A percentile compares a stretch with the other conserved stretches of the same genome.
These are phyloP conservation scores for Lindgomyces ingoldianus DNA, from an alignment of 495 filamentous ascomycete genomes.

Conservation along the genomic window DNA sequence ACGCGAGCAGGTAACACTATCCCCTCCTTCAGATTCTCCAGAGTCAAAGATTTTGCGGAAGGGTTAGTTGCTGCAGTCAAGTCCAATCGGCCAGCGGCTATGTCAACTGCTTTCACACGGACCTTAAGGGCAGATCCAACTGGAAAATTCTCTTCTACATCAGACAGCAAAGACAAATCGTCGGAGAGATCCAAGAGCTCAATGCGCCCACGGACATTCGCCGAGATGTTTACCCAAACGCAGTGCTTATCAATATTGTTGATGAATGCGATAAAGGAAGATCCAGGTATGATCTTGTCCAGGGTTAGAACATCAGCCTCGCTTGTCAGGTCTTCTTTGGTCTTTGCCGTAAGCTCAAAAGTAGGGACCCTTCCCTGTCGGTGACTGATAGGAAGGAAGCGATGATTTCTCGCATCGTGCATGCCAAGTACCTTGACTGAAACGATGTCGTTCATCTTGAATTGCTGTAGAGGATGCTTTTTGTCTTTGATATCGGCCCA, in stretches of 20 bases:
- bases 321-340: constrained; percentile 56
- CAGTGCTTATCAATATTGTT: constrained; percentile 79
- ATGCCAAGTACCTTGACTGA: constrained; percentile 78
- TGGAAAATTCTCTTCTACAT: constrained; percentile 82
- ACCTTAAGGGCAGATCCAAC: constrained; percentile 81
- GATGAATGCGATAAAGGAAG: constrained; percentile 74
- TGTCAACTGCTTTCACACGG: constrained; percentile 72
- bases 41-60: constrained; percentile 58
- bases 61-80: constrained; percentile 67
- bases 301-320: constrained; percentile 65
- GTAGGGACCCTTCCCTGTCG: constrained; percentile 72
- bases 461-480: constrained; percentile 72
- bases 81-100: constrained; percentile 73
- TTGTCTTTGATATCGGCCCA: constrained; percentile 83
- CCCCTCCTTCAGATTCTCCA: constrained; percentile 68
- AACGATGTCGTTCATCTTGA: constrained; percentile 69
- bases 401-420: constrained; percentile 86
- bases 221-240: constrained; percentile 86
- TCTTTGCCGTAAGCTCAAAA: constrained; percentile 85
- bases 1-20: constrained; percentile 81
- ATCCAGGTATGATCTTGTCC: constrained; percentile 71
- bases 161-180: constrained; percentile 71
- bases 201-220: constrained; percentile 85
- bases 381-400: constrained; percentile 89
- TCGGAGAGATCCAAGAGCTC: constrained; percentile 80